Evolutionary conservation across 2,329 filamentous ascomycete species (phyloP).

Genomic region (Phaeosphaeria sp.): DNA sequence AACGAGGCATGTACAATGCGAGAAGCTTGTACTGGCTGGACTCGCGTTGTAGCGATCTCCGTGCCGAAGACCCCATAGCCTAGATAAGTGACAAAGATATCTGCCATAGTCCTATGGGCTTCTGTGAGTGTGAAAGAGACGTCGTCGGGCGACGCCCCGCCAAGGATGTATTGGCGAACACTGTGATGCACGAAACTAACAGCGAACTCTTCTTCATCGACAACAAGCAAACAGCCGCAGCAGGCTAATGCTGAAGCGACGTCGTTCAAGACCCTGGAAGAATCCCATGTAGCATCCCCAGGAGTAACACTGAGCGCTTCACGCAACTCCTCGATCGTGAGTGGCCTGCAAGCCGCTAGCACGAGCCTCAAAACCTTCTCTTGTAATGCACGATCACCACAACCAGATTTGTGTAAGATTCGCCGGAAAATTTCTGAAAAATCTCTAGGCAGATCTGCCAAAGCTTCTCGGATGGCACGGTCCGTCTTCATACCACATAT

Average conservation of each 20-base stretch:
- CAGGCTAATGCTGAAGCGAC: constrained; percentile 21
- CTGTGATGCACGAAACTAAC: constrained; percentile 29
- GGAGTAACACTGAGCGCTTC: constrained; percentile 50
- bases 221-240: constrained; percentile 30
- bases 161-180: constrained; percentile 3
- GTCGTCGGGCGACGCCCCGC: neutral
- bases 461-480: constrained; percentile 38
- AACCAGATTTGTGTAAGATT: constrained; percentile 8
- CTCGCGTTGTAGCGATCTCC: neutral
- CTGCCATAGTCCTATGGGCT: neutral
- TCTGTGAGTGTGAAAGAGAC: neutral
- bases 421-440: constrained; percentile 16
- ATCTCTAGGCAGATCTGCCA: constrained; percentile 21
- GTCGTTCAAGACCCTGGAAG: constrained; percentile 22
- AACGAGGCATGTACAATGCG: neutral
- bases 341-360: constrained; percentile 30
- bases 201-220: constrained; percentile 34
- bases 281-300: constrained; percentile 30
- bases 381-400: constrained; percentile 15
- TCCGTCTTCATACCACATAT: constrained; percentile 47
- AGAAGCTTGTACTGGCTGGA: neutral
- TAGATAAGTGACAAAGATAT: neutral
- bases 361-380: constrained; percentile 43
- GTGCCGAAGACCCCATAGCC: neutral
- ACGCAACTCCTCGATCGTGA: constrained; percentile 46